Base-by-base conservation (phyloP, 768 basidiomycete genomes). In the Panellus pusillus region DNA sequence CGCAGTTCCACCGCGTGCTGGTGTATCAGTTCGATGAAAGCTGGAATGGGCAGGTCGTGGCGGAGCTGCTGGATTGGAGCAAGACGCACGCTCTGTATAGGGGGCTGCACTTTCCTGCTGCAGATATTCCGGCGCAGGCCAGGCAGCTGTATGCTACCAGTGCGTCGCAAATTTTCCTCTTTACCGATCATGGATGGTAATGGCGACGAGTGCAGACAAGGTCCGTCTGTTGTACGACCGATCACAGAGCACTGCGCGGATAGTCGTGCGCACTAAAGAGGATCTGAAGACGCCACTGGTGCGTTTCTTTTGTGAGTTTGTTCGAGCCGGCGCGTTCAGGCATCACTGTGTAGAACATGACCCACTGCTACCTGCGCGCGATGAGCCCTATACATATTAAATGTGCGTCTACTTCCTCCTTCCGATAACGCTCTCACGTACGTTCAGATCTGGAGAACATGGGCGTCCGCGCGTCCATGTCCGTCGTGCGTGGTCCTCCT, bases 341-440 rank as follows among this genome's bases (percentile, higher is more conserved):
- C 40, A 39, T 29, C 37, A 27, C 39, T 4, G 32, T 1, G 1
- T 53, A 87, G 79, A 82, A 92, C 63, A 90, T 92, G 88, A 91
- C 90, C 0, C 87, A 92, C 67, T 88, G 84, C 51, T 89, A 87
- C 60, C 72, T 92, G 9, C 81, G 90, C n/a, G 89, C 89, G 0
- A 91, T 93, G 89, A 87, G 86, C 58, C 91, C 90, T 6, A 90
- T 93, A 44, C 90, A 92, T 63, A 70, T 90, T 55, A 84, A 90
- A 70, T 92, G 85, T 86, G 57, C 28, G 80, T 67, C 7, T 29
- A 27, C 45, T 15, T 19, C 12, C 24, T 43, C 29, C 24, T 38
- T 19, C 17, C 6, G 11, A 14, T 37, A 17, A n/a, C 27, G 47
- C 18, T 50, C 11, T 40, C n/a, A 45, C 58, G 55, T n/a, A 9